These are phyloP conservation scores for Chytriomyces sp. DNA, from an alignment of 192 early-diverging fungal species.

Conservation along the genomic window DNA sequence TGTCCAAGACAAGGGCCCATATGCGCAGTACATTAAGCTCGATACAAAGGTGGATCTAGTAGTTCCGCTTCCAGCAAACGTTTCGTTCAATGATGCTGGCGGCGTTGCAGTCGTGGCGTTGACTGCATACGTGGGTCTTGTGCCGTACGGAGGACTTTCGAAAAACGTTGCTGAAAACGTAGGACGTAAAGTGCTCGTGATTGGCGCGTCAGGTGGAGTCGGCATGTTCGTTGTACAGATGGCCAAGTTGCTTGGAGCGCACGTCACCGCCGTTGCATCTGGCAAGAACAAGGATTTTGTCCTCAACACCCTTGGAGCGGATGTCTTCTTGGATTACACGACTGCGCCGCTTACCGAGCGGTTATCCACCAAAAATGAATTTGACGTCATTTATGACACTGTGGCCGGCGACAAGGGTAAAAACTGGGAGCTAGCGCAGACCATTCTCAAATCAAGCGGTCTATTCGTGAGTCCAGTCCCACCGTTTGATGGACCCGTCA, in stretches of 20 bases:
- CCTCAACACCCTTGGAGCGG: background rate
- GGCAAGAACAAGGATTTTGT: conserved; percentile 34
- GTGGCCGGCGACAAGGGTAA: conserved; percentile 34
- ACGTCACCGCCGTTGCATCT: conserved; percentile 26
- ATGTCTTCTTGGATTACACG: conserved; percentile 22
- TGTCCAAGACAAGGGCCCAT: conserved; percentile 12
- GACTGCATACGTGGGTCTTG: conserved; percentile 32
- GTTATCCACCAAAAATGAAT: background rate
- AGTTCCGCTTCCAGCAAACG: background rate
- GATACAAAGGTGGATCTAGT: conserved; percentile 13
- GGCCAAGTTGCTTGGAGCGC: conserved; percentile 30
- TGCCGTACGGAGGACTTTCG: conserved; percentile 14
- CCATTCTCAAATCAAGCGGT: conserved; percentile 32
- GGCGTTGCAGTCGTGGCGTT: conserved; percentile 34
- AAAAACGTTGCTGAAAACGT: background rate
- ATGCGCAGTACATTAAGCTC: conserved; percentile 34
- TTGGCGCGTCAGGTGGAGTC: conserved; percentile 42
- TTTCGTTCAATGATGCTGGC: conserved; percentile 22
- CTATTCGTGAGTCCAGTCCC: conserved; percentile 32
- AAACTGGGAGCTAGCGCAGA: conserved; percentile 19
- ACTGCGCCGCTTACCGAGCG: background rate
- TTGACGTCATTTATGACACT: conserved; percentile 35
- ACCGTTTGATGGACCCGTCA: conserved; percentile 10
- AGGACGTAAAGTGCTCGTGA: conserved; percentile 36
- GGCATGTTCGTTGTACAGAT: conserved; percentile 25